phyloP scores from a whole-genome alignment of 2,329 filamentous ascomycete species.

The Fusarium liriodendri region DNA sequence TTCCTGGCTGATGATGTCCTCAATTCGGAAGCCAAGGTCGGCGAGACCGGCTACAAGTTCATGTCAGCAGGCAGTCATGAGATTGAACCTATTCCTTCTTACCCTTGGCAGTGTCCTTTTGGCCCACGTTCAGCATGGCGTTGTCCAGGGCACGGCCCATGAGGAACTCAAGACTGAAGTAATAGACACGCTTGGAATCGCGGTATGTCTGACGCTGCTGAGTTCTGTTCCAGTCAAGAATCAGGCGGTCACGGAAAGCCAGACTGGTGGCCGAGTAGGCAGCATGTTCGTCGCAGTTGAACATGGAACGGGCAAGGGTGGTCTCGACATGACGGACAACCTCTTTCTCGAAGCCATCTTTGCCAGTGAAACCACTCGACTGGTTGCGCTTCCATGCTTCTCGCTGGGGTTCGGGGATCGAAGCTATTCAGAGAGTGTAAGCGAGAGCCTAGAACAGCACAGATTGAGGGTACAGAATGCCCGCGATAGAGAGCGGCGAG shows the following conservation, averaged over 20 bases:
- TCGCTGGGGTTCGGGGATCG: conserved; percentile 89
- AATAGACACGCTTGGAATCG: conserved; percentile 95
- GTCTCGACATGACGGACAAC: conserved; percentile 96
- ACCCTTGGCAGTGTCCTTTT: conserved; percentile 88
- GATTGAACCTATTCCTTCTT: conserved; percentile 41
- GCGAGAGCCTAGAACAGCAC: not conserved
- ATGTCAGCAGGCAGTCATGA: conserved; percentile 1
- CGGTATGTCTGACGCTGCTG: conserved; percentile 94
- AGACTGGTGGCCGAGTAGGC: conserved; percentile 92
- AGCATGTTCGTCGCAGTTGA: conserved; percentile 96
- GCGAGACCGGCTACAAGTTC: conserved; percentile 75
- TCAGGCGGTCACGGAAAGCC: conserved; percentile 91
- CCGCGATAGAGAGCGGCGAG: not conserved
- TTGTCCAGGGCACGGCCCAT: conserved; percentile 98
- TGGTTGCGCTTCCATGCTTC: conserved; percentile 78
- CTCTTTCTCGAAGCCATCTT: conserved; percentile 88
- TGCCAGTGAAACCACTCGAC: conserved; percentile 76
- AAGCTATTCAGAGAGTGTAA: conserved; percentile 57
- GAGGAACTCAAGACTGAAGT: conserved; percentile 95
- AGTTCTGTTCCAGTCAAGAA: conserved; percentile 97
- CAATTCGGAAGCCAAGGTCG: conserved; percentile 95
- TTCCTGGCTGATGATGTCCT: conserved; percentile 94
- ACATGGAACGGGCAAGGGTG: conserved; percentile 92
- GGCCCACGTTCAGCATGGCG: conserved; percentile 94
- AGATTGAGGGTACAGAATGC: not conserved